Conservation (phyloP, 495 filamentous ascomycete species). For the Gamarada debralockiae region DNA sequence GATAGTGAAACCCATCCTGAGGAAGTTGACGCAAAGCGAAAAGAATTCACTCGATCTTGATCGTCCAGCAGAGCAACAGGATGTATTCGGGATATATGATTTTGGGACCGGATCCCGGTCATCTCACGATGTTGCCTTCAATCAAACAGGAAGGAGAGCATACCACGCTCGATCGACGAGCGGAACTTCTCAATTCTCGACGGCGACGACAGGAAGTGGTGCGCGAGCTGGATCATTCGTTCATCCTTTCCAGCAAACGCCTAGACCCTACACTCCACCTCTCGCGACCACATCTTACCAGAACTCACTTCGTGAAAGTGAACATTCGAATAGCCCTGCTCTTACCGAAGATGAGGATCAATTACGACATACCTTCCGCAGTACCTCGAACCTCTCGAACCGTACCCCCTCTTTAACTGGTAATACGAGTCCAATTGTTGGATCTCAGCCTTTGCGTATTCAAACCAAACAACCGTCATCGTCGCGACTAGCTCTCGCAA, state of each 20-base stretch:
- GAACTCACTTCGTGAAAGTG: slow-evolving; percentile 42
- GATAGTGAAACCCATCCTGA: slow-evolving; percentile 50
- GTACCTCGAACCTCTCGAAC: slow-evolving; percentile 28
- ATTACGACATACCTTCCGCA: slow-evolving; percentile 18
- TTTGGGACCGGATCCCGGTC: slow-evolving; percentile 22
- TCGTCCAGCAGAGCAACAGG: slow-evolving; percentile 45
- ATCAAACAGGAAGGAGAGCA: slow-evolving; percentile 18
- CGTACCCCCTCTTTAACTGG: slow-evolving; percentile 40
- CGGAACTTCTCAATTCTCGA: slow-evolving; percentile 42
- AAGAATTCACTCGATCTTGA: slow-evolving; percentile 53
- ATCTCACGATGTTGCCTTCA: slow-evolving; percentile 22
- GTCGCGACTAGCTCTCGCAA: slow-evolving; percentile 29
- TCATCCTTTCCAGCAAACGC: slow-evolving; percentile 55
- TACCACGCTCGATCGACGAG: slow-evolving; percentile 49
- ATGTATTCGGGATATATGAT: slow-evolving; percentile 27
- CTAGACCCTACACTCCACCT: slow-evolving; percentile 52
- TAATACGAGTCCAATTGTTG: slow-evolving; percentile 23
- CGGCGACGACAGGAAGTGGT: slow-evolving; percentile 37
- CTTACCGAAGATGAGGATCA: slow-evolving; percentile 48
- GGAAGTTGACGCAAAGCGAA: slow-evolving; percentile 46
- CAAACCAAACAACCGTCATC: slow-evolving; percentile 32
- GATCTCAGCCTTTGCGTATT: slow-evolving; percentile 37
- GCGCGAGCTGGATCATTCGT: slow-evolving; percentile 40
- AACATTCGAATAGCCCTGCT: slow-evolving; percentile 28
- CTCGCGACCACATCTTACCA: slow-evolving; percentile 39